Conservation (phyloP, 73 alveolate species). For the Durusdinium trenchii region DNA sequence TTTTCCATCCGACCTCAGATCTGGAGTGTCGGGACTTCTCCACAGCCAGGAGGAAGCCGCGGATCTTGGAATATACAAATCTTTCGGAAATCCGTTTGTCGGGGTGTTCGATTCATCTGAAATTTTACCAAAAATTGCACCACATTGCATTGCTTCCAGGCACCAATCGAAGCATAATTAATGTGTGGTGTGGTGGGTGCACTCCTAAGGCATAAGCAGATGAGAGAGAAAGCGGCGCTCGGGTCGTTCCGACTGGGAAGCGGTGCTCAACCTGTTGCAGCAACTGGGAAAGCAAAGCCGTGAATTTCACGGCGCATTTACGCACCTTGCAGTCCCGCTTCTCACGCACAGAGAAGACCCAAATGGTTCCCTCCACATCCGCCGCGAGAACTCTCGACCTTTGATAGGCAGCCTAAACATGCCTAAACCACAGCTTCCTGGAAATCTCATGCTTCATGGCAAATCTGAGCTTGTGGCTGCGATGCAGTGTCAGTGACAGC, state of each 20-base stretch:
- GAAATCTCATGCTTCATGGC: neutral
- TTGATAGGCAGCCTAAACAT: neutral
- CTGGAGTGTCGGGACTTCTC: conserved; percentile 57
- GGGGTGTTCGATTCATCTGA: neutral
- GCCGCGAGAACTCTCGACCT: conserved; percentile 76
- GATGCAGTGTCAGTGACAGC: conserved; percentile 68
- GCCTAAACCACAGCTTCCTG: neutral
- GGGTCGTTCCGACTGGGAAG: conserved; percentile 59
- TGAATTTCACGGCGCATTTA: neutral
- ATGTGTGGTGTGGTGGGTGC: neutral
- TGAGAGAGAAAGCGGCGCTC: conserved; percentile 44
- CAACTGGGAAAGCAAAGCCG: neutral
- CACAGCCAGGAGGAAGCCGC: conserved; percentile 66
- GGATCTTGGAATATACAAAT: neutral
- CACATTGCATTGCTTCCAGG: too few species aligned
- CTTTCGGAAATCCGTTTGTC: neutral
- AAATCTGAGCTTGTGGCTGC: neutral
- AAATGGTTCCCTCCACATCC: conserved; percentile 61
- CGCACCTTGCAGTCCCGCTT: conserved; percentile 89
- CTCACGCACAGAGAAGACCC: conserved; percentile 90
- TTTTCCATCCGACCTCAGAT: conserved; percentile 21
- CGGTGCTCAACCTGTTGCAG: conserved; percentile 64
- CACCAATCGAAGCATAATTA: neutral
- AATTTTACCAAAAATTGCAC: neutral
- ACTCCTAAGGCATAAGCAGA: neutral